Conservation (phyloP, 495 filamentous ascomycete genomes). For the Mycothermus thermophilus region DNA sequence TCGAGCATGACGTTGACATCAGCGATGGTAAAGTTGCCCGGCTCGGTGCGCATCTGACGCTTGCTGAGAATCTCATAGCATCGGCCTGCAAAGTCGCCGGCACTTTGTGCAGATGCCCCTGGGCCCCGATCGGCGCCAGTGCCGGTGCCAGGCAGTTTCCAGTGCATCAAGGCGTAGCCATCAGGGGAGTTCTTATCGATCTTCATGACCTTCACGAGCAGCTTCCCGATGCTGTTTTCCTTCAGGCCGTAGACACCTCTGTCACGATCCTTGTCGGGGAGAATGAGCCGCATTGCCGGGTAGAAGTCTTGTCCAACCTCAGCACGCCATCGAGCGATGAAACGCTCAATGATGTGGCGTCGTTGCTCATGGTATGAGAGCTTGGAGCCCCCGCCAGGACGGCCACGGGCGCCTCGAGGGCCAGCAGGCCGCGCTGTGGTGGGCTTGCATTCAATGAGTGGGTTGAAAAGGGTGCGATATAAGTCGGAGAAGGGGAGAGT, state of each 20-base stretch:
- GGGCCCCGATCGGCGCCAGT: slow-evolving; percentile 25
- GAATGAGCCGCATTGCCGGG: slow-evolving; percentile 79
- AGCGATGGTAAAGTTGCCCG: slow-evolving; percentile 67
- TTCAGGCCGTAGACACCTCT: slow-evolving; percentile 91
- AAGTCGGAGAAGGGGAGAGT: slow-evolving; percentile 79
- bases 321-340: slow-evolving; percentile 76
- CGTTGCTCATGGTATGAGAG: slow-evolving; percentile 70
- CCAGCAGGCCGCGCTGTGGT: slow-evolving; percentile 42
- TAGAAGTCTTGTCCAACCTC: slow-evolving; percentile 88
- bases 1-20: slow-evolving; percentile 86
- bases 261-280: slow-evolving; percentile 89
- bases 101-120: too few species aligned
- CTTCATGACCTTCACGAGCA: slow-evolving; percentile 82
- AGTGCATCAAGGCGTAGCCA: slow-evolving; percentile 71
- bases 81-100: slow-evolving; percentile 82
- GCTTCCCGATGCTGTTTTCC: slow-evolving; percentile 76
- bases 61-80: slow-evolving; percentile 80
- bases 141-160: slow-evolving; percentile 84
- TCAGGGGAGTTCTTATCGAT: slow-evolving; percentile 88
- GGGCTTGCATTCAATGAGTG: slow-evolving; percentile 71
- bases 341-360: slow-evolving; percentile 74
- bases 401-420: slow-evolving; percentile 26
- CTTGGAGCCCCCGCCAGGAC: slow-evolving; percentile 25
- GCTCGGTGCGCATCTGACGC: slow-evolving; percentile 57
- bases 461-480: slow-evolving; percentile 67